Evolutionary conservation across 208 protist species (phyloP).

Genomic region (Acanthamoeba divionensis): DNA sequence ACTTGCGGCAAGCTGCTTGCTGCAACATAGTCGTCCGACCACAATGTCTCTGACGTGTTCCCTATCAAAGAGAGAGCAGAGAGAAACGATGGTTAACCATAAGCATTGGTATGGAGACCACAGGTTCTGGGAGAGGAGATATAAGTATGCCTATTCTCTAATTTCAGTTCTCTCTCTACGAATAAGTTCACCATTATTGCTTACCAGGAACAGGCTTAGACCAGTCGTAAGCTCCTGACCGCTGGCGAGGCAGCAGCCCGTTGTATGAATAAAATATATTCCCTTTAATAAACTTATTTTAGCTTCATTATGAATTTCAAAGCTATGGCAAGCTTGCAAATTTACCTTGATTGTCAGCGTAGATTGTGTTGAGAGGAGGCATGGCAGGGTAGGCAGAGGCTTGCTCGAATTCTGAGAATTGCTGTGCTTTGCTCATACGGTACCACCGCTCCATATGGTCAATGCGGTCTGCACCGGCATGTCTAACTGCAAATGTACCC

Average conservation of each 20-base stretch:
- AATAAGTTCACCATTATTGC: too few relatives aligned
- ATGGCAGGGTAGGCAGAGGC: neutral
- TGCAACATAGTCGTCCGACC: neutral
- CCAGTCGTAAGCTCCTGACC: neutral
- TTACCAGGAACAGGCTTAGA: neutral
- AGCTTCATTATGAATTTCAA: neutral
- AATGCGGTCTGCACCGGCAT: neutral
- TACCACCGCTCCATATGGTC: slow-evolving; percentile 8
- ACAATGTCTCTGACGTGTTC: slow-evolving; percentile 10
- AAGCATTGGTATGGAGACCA: too few relatives aligned
- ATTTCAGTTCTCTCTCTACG: too few relatives aligned
- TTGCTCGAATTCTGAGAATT: neutral
- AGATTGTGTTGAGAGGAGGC: neutral
- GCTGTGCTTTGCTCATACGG: neutral
- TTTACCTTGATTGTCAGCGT: neutral
- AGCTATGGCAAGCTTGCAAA: neutral
- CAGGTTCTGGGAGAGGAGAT: too few relatives aligned
- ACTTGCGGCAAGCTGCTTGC: neutral
- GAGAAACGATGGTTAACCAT: neutral
- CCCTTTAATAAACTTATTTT: neutral
- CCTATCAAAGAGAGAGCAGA: neutral
- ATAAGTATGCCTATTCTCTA: too few relatives aligned
- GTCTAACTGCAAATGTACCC: neutral
- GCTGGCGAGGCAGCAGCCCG: neutral
- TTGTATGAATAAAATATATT: slow-evolving; percentile 39